These are phyloP conservation scores for Cyclotella sp. DNA, from an alignment of 108 stramenopile species.

Conservation along the genomic window DNA sequence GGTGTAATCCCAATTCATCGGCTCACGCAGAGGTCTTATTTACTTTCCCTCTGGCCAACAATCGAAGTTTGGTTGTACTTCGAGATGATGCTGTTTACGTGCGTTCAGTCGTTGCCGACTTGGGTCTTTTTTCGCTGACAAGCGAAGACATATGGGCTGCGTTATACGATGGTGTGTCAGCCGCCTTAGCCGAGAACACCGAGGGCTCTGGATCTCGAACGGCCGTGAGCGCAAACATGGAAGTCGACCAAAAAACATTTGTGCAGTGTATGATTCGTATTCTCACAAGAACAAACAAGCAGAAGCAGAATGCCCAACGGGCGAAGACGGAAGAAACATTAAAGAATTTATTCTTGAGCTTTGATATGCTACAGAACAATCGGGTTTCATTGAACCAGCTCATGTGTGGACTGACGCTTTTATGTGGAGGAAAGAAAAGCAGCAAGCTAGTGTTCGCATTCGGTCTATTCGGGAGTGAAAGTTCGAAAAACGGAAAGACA, in stretches of 20 bases:
- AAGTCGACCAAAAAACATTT: conserved; percentile 70
- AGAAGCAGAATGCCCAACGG: conserved; percentile 36
- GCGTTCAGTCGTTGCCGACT: conserved; percentile 72
- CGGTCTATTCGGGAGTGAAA: conserved; percentile 71
- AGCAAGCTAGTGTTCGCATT: conserved; percentile 88
- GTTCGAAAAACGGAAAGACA: conserved; percentile 53
- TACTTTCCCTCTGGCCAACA: conserved; percentile 85
- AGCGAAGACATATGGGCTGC: conserved; percentile 74
- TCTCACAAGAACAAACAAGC: conserved; percentile 49
- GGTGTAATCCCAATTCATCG: conserved; percentile 7
- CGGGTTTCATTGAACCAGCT: conserved; percentile 82
- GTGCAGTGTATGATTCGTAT: conserved; percentile 76
- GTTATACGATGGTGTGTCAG: conserved; percentile 48
- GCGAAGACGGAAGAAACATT: conserved; percentile 61
- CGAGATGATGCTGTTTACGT: conserved; percentile 88
- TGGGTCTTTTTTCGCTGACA: conserved; percentile 66
- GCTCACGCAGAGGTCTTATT: conserved; percentile 70
- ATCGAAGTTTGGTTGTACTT: conserved; percentile 77
- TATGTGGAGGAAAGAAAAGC: conserved; percentile 88
- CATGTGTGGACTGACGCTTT: conserved; percentile 87
- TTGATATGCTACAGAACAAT: conserved; percentile 75
- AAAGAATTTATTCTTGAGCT: conserved; percentile 82
- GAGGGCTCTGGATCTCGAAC: conserved; percentile 17
- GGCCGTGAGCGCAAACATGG: conserved; percentile 28
- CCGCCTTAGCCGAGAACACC: conserved; percentile 26